Conservation (phyloP, 164 flowering plant genomes). For the Nelumbo lutea region DNA sequence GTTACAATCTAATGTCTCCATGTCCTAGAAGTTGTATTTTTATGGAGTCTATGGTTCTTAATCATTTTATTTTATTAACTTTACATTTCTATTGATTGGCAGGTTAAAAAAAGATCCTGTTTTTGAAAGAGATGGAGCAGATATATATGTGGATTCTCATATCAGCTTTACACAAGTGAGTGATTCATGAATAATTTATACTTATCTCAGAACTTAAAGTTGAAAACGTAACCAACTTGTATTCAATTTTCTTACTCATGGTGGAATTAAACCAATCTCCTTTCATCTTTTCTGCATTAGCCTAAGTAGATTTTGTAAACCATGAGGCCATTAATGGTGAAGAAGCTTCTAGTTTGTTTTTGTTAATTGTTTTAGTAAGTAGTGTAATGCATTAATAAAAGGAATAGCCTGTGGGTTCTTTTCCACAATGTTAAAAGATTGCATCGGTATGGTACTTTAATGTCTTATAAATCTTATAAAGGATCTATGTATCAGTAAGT, state of each 20-base stretch:
- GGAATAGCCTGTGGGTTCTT: too few relatives aligned
- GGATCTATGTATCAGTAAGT: too few relatives aligned
- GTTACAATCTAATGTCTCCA: not conserved
- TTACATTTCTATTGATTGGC: conserved; percentile 6
- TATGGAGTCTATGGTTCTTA: not conserved
- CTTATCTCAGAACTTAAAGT: not conserved
- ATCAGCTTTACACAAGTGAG: conserved; percentile 90
- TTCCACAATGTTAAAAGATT: too few relatives aligned
- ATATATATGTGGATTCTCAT: conserved; percentile 66
- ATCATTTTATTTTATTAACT: not conserved
- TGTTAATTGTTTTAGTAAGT: too few relatives aligned
- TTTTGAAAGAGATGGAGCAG: conserved; percentile 77
- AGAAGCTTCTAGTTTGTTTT: too few relatives aligned
- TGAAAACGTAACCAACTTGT: not conserved
- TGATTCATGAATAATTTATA: not conserved
- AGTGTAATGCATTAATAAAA: too few relatives aligned
- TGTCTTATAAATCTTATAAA: too few relatives aligned
- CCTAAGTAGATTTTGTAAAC: too few relatives aligned
- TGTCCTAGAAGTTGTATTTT: too few relatives aligned
- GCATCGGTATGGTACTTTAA: too few relatives aligned
- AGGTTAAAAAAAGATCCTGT: conserved; percentile 69
- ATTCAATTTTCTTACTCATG: not conserved
- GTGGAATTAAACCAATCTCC: not conserved
- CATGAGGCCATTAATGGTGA: too few relatives aligned
- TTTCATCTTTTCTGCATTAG: conserved; percentile 1